phyloP scores from a whole-genome alignment of 2,329 filamentous ascomycete genomes.

The Colletotrichum eleusines region DNA sequence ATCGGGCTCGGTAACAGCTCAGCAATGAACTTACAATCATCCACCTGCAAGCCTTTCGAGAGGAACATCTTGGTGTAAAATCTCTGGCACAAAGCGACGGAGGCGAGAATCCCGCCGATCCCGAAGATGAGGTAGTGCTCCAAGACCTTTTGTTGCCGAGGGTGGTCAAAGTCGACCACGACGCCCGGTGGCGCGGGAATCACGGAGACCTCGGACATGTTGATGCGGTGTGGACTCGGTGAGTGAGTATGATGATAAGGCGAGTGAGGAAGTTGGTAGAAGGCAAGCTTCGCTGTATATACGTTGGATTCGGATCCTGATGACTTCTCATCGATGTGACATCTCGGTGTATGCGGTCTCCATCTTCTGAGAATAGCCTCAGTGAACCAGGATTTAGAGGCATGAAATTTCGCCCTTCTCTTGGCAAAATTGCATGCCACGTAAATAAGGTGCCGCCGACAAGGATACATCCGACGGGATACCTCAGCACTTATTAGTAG shows the following conservation, averaged over 20 bases:
- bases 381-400: background rate
- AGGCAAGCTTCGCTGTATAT: background rate
- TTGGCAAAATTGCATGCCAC: background rate
- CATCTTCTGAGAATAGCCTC: background rate
- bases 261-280: background rate
- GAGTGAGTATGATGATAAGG: background rate
- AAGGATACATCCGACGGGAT: background rate
- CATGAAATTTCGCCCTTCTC: background rate
- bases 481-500: too few relatives aligned
- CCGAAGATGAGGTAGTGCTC: constrained; percentile 45
- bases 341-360: background rate
- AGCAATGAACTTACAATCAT: constrained; percentile 43
- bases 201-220: constrained; percentile 7
- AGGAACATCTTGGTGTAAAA: constrained; percentile 48
- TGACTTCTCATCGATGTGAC: background rate
- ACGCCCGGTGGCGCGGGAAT: constrained; percentile 42
- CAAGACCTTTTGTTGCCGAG: constrained; percentile 40
- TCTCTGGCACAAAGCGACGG: constrained; percentile 42
- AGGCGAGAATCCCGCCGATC: constrained; percentile 40
- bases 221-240: background rate
- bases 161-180: constrained; percentile 46
- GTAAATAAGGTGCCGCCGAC: background rate
- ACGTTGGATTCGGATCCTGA: background rate
- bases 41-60: constrained; percentile 42
- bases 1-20: too few relatives aligned